These are phyloP conservation scores for Hanseniaspora occidentalis DNA, from an alignment of 805 yeast genomes.

Conservation along the genomic window DNA sequence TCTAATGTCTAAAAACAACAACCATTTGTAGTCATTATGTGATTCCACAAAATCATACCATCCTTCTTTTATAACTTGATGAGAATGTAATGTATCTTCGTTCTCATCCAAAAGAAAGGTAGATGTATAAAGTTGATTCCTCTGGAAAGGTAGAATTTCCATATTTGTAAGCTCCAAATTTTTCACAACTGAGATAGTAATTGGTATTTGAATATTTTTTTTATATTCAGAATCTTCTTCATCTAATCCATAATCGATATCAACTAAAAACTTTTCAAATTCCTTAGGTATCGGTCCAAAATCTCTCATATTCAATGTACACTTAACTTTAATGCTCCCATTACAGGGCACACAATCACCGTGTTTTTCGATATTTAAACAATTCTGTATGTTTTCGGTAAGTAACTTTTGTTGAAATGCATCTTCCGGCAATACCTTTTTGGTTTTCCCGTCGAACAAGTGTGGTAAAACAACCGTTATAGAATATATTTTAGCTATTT, in stretches of 20 bases:
- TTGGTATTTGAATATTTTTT: neutral
- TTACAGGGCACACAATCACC: neutral
- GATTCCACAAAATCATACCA: slow-evolving; percentile 4
- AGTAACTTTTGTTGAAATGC: neutral
- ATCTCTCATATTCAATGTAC: neutral
- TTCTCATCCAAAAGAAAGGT: neutral
- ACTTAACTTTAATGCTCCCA: neutral
- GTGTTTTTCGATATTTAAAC: neutral
- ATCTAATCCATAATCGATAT: slow-evolving; percentile 19
- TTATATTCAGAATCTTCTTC: slow-evolving; percentile 7
- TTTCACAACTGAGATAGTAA: slow-evolving; percentile 1
- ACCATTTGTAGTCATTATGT: slow-evolving; percentile 5
- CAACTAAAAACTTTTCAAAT: slow-evolving; percentile 13
- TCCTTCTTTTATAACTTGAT: neutral
- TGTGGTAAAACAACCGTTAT: neutral
- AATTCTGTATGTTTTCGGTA: neutral
- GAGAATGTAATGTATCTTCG: neutral
- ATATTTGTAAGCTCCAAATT: slow-evolving; percentile 6
- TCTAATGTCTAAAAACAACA: slow-evolving; percentile 61
- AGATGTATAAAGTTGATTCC: slow-evolving; percentile 3
- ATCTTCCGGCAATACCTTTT: neutral
- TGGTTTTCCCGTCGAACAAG: neutral
- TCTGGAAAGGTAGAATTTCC: slow-evolving; percentile 5
- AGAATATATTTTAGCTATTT: neutral
- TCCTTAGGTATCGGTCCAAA: neutral